Evolutionary conservation across 805 yeast species (phyloP).

Genomic region (Candida berthetii): DNA sequence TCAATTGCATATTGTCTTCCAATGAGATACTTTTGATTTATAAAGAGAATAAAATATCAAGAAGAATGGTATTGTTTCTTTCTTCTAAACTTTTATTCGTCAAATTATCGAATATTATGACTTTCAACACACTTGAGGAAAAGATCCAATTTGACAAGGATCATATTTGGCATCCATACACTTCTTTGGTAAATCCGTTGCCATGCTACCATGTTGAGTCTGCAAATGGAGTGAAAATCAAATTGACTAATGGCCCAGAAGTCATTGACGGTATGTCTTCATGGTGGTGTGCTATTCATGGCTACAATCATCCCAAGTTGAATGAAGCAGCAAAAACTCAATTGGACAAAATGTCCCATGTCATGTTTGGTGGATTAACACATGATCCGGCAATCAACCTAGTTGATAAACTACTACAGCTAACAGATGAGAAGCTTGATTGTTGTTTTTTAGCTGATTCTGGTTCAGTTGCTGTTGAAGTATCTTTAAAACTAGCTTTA

Average conservation of each 20-base stretch:
- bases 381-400: constrained; percentile 23
- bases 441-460: constrained; percentile 20
- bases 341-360: constrained; percentile 21
- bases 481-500: constrained; percentile 31
- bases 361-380: constrained; percentile 22
- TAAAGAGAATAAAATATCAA: too few relatives aligned
- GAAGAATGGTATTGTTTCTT: too few relatives aligned
- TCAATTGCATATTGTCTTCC: not conserved
- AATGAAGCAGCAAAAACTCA: constrained; percentile 26
- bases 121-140: constrained; percentile 1
- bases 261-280: constrained; percentile 25
- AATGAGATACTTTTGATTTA: too few relatives aligned
- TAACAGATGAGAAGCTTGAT: constrained; percentile 20
- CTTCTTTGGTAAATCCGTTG: constrained; percentile 19
- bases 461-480: constrained; percentile 30
- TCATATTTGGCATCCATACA: constrained; percentile 26
- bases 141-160: constrained; percentile 15
- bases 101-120: not conserved
- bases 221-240: constrained; percentile 17
- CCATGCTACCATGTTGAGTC: constrained; percentile 18
- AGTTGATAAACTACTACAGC: constrained; percentile 22
- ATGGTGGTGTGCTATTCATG: constrained; percentile 27
- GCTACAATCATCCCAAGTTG: constrained; percentile 20
- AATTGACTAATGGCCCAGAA: constrained; percentile 10
- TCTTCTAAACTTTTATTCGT: too few relatives aligned